Percentiles rank a stretch among this genome's conserved stretches.
Conservation (phyloP, 106 monocot species). For the Allium cepa region DNA sequence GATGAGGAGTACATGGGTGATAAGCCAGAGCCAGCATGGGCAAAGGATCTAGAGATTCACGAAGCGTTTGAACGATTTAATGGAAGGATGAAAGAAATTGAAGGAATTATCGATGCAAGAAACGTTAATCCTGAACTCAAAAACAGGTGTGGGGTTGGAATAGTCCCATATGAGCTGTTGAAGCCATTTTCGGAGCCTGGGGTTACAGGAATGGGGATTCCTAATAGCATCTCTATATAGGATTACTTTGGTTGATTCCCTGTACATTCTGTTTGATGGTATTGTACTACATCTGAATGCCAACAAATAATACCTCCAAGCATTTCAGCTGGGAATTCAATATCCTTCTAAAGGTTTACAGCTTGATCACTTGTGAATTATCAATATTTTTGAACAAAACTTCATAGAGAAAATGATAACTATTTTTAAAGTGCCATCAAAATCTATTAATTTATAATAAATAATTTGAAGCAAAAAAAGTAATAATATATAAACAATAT, state of each 20-base stretch:
- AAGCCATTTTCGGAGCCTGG: conserved; percentile 65
- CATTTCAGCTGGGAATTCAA: too few relatives aligned
- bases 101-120: conserved; percentile 45
- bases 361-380: too few relatives aligned
- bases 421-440: too few relatives aligned
- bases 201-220: conserved; percentile 78
- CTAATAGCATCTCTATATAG: conserved; percentile 86
- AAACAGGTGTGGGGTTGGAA: conserved; percentile 49
- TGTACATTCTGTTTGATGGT: neutral
- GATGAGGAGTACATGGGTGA: conserved; percentile 86
- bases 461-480: too few relatives aligned
- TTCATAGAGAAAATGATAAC: too few relatives aligned
- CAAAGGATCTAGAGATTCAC: conserved; percentile 18
- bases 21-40: conserved; percentile 36
- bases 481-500: too few relatives aligned
- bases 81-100: conserved; percentile 46
- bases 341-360: too few relatives aligned
- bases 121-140: conserved; percentile 31
- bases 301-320: too few relatives aligned
- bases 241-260: neutral
- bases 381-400: too few relatives aligned
- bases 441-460: too few relatives aligned
- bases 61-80: conserved; percentile 51
- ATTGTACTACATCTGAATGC: too few relatives aligned
- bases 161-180: conserved; percentile 74